phyloP scores from a whole-genome alignment of 108 stramenopile species.

The Cyclotella sp. region DNA sequence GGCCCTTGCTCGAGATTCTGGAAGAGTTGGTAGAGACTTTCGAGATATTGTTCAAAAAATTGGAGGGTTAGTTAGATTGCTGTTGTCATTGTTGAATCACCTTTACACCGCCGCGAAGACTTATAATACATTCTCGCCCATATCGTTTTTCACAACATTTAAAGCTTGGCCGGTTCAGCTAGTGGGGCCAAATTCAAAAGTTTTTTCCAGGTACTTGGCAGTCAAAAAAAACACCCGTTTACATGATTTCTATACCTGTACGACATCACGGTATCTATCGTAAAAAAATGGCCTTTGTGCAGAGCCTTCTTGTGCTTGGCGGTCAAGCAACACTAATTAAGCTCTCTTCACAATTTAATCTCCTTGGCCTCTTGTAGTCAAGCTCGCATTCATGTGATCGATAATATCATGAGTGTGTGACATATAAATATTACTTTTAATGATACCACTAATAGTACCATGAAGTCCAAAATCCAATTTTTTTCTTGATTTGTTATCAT shows the following conservation, averaged over 20 bases:
- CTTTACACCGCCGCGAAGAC: neutral
- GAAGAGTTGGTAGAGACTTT: conserved; percentile 78
- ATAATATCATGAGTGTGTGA: too few species aligned
- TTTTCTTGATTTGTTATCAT: too few species aligned
- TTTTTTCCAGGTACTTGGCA: conserved; percentile 89
- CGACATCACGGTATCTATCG: neutral
- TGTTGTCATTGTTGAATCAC: neutral
- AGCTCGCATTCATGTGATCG: too few species aligned
- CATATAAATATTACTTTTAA: too few species aligned
- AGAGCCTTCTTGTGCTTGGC: neutral
- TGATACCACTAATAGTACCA: too few species aligned
- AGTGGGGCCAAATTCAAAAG: conserved; percentile 81
- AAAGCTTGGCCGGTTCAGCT: conserved; percentile 76
- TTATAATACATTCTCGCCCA: neutral
- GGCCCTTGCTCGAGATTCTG: conserved; percentile 69
- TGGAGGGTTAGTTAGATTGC: conserved; percentile 50
- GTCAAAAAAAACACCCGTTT: conserved; percentile 50
- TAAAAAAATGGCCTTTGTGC: neutral
- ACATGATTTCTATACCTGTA: neutral
- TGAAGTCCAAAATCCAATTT: too few species aligned
- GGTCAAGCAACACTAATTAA: too few species aligned
- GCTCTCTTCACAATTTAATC: too few species aligned
- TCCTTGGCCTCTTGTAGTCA: too few species aligned
- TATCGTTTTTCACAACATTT: neutral
- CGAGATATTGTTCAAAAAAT: conserved; percentile 83